A percentile compares a stretch with the other conserved stretches of the same genome.
phyloP scores from a whole-genome alignment of 345 rosid genomes.

The Excoecaria agallocha region DNA sequence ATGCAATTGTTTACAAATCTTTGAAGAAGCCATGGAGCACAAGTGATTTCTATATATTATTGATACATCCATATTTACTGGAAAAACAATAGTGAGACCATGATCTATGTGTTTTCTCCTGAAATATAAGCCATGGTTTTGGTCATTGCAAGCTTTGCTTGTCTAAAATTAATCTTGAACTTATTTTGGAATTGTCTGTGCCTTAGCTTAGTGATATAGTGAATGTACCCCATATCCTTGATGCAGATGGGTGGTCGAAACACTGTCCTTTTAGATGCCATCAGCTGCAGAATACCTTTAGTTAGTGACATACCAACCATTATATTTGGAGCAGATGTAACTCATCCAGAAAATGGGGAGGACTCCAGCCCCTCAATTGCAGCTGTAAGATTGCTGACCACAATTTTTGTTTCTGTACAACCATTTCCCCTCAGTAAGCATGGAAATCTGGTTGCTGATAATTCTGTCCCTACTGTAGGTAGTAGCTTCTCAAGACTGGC shows the following conservation, averaged over 20 bases:
- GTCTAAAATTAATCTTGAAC: background rate
- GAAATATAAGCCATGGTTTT: background rate
- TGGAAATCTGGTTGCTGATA: constrained; percentile 17
- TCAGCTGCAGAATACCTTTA: constrained; percentile 93
- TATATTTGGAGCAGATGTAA: constrained; percentile 98
- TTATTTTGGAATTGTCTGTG: background rate
- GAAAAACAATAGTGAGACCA: background rate
- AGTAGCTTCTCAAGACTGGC: constrained; percentile 99
- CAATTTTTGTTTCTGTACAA: background rate
- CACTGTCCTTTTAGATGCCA: constrained; percentile 93
- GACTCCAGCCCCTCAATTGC: constrained; percentile 99
- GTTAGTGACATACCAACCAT: constrained; percentile 98
- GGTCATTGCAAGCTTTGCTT: background rate
- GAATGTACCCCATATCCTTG: constrained; percentile 4
- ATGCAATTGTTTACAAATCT: background rate
- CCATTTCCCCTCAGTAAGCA: background rate
- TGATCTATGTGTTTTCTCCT: background rate
- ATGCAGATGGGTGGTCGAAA: constrained; percentile 98
- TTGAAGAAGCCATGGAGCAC: background rate
- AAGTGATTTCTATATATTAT: background rate
- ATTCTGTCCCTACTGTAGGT: constrained; percentile 48
- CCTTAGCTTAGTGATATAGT: background rate
- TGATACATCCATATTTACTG: background rate
- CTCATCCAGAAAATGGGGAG: constrained; percentile 99
- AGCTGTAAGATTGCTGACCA: constrained; percentile 50